Evolutionary conservation across 2,329 filamentous ascomycete species (phyloP), one percentile per base, ranked within the genome.

Genomic region (Ophiostoma pallidulum): DNA sequence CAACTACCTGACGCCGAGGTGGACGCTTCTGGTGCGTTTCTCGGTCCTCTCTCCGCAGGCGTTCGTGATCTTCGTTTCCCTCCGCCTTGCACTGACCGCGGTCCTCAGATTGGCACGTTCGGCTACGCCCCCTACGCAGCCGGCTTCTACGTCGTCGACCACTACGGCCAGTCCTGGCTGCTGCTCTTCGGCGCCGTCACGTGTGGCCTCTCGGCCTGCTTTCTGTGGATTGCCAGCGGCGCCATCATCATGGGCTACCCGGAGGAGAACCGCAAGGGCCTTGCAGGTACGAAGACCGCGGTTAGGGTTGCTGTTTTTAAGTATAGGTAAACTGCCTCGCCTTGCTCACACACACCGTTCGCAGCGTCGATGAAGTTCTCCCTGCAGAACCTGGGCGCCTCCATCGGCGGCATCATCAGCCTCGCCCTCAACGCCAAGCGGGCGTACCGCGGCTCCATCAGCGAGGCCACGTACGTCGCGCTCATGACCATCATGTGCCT

Each of bases 401-500:
- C 48, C 14, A 39, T 55, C 19, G 51, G 53, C 12, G 53, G 51
- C 18, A 52, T 53, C 40, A 52, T 55, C 32, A 45, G 42, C 37
- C 43, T 54, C 12, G 48, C 45, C 6, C 43, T 55, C 8, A 53
- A 55, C 31, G 37, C 49, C 4, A 22, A 48, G 37, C 41, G 45
- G 12, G 22, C 41, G 0, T 51, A 51, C 31, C 52, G 52, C 20
- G 51, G 53, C 9, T 39, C 43, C 18, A 38, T 54, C 40, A 52
- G 37, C 32, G n/a, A 49, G 19, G 22, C 42, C 16, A 55, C 53
- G 1, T 55, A 54, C 32, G 47, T 54, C 16, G 48, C 46, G 1
- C 39, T 55, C 14, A 54, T 55, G 38, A 52, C 53, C 39, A 48
- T 55, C 26, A 54, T 54, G 52, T 48, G 53, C 12, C 35, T 55